Percentiles rank a stretch among this genome's conserved stretches.
Conservation (phyloP, 108 stramenopile genomes). For the Bacterosira constricta region DNA sequence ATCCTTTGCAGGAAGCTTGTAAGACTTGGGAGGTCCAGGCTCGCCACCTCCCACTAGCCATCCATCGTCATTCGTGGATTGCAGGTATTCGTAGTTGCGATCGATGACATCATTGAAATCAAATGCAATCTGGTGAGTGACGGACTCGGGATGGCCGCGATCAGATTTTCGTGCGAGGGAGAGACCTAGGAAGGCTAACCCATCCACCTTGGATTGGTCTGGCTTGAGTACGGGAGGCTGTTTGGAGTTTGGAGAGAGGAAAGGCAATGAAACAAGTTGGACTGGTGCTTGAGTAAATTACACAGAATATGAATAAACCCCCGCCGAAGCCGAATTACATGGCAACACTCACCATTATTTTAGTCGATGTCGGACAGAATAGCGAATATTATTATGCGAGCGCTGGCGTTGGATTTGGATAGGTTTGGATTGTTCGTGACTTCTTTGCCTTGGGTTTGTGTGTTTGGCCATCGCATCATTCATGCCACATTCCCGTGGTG, state of each 20-base stretch:
- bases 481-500: no score
- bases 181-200: constrained; percentile 87
- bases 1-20: constrained; percentile 84
- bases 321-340: not conserved
- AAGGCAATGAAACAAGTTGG: not conserved
- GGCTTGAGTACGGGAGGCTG: constrained; percentile 86
- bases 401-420: no score
- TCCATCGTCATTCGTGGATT: constrained; percentile 86
- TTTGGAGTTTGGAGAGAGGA: not conserved
- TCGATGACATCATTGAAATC: constrained; percentile 78
- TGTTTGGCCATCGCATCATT: no score
- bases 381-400: no score
- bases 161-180: constrained; percentile 67
- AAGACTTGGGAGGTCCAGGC: constrained; percentile 77
- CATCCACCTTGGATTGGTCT: constrained; percentile 77
- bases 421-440: no score
- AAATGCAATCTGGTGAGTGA: constrained; percentile 83
- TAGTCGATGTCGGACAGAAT: no score
- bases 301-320: not conserved
- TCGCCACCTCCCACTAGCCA: constrained; percentile 91
- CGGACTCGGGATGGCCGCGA: constrained; percentile 71
- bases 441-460: no score
- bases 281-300: not conserved
- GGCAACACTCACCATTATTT: not conserved
- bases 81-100: constrained; percentile 72